Percentiles rank a stretch among this genome's conserved stretches.
These are phyloP conservation scores for Sophora flavescens DNA, from an alignment of 306 rosid genomes.

Conservation along the genomic window DNA sequence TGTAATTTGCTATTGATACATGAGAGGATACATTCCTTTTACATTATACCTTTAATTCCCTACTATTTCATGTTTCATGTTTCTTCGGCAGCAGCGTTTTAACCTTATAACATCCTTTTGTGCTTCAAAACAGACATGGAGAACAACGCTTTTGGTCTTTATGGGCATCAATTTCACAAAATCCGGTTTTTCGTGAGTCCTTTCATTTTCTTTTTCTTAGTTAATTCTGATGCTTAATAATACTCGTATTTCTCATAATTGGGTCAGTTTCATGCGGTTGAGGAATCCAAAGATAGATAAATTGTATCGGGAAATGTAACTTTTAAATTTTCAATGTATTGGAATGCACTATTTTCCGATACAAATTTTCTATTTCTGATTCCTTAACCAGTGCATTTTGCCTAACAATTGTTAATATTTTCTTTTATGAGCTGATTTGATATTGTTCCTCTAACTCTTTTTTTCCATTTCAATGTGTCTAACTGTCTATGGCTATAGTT, in stretches of 20 bases:
- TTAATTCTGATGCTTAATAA: background rate
- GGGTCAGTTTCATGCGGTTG: too few species aligned
- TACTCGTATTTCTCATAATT: too few species aligned
- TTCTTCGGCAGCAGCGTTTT: background rate
- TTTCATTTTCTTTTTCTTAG: background rate
- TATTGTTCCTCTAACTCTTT: background rate
- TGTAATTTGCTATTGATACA: too few species aligned
- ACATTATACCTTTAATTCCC: background rate
- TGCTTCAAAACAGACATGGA: slow-evolving; percentile 71
- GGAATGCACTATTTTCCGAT: too few species aligned
- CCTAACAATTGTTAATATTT: background rate
- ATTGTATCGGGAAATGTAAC: too few species aligned
- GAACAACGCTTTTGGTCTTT: slow-evolving; percentile 75
- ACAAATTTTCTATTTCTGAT: too few species aligned
- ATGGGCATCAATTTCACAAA: slow-evolving; percentile 95
- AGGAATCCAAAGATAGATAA: too few species aligned
- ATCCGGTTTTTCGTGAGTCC: slow-evolving; percentile 73
- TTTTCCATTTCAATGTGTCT: background rate
- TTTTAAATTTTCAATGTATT: too few species aligned
- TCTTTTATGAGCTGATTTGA: background rate
- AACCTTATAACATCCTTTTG: background rate
- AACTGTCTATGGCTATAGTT: too few species aligned
- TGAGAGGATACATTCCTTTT: too few species aligned
- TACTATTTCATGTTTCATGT: too few species aligned
- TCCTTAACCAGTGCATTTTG: too few species aligned